A percentile compares a stretch with the other conserved stretches of the same genome.
Evolutionary conservation across 176 grass and related monocot species (phyloP).

Genomic region (Neostapfia colusana): DNA sequence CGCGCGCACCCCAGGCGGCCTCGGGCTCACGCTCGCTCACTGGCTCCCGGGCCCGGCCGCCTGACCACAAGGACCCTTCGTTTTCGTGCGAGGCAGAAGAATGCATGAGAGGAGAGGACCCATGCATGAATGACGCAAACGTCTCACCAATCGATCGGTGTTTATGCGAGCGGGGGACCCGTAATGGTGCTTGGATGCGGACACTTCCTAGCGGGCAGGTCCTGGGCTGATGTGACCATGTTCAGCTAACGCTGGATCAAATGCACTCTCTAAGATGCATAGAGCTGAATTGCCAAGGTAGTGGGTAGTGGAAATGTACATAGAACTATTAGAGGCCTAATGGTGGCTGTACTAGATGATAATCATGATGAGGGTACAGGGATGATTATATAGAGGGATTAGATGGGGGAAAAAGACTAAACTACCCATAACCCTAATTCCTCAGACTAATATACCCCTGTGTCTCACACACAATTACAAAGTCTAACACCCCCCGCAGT

Average conservation of each 20-base stretch:
- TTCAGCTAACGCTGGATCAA: not conserved
- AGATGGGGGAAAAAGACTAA: too few species aligned
- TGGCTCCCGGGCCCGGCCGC: not conserved
- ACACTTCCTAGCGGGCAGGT: slow-evolving; percentile 34
- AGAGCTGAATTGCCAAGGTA: too few species aligned
- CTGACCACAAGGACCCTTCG: not conserved
- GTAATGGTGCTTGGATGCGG: slow-evolving; percentile 18
- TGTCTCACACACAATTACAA: too few species aligned
- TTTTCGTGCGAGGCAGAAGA: not conserved
- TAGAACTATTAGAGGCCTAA: too few species aligned
- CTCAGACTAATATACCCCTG: too few species aligned
- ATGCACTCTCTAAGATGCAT: too few species aligned
- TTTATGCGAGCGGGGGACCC: not conserved
- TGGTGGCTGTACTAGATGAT: too few species aligned
- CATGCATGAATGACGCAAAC: slow-evolving; percentile 18
- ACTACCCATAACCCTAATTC: too few species aligned
- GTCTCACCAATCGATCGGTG: slow-evolving; percentile 37
- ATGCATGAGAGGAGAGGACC: not conserved
- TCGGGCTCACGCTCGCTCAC: not conserved
- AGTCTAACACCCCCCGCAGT: too few species aligned
- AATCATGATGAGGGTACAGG: too few species aligned
- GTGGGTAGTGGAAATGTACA: too few species aligned
- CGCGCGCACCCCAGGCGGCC: not conserved
- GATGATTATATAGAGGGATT: too few species aligned
- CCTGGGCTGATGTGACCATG: slow-evolving; percentile 23